phyloP scores from a whole-genome alignment of 2,329 filamentous ascomycete genomes.

The Ophiostoma pallidulum region DNA sequence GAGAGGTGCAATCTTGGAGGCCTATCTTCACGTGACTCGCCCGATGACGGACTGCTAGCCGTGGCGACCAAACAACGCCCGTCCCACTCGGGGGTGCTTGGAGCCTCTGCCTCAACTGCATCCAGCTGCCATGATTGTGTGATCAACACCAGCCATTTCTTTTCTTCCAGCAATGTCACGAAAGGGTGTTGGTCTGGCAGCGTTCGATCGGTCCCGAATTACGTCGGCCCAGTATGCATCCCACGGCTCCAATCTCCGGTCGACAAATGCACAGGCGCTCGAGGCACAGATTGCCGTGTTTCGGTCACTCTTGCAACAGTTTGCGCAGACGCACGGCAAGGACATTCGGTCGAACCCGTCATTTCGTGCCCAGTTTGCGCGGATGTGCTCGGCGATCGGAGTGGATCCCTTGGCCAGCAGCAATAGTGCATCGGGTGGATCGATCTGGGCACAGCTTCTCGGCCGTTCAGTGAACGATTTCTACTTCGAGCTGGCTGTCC shows the following conservation, averaged over 20 bases:
- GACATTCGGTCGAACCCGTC: constrained; percentile 92
- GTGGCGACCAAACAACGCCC: too few species aligned
- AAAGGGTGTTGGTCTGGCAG: constrained; percentile 81
- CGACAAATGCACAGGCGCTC: constrained; percentile 72
- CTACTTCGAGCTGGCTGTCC: constrained; percentile 95
- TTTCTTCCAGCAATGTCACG: constrained; percentile 44
- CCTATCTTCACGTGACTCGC: background rate
- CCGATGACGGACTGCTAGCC: too few species aligned
- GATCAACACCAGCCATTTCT: background rate
- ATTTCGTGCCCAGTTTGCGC: constrained; percentile 93
- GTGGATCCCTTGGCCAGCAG: constrained; percentile 83
- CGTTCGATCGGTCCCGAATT: constrained; percentile 77
- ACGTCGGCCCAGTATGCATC: constrained; percentile 83
- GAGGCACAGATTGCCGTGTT: constrained; percentile 93
- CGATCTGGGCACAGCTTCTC: constrained; percentile 86
- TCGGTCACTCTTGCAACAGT: constrained; percentile 88
- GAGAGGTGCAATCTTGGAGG: background rate
- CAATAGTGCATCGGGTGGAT: constrained; percentile 44
- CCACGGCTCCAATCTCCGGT: constrained; percentile 81
- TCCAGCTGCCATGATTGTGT: background rate
- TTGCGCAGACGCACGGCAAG: constrained; percentile 86
- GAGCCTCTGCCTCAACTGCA: too few species aligned
- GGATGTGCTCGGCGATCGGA: constrained; percentile 96
- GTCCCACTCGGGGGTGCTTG: too few species aligned
- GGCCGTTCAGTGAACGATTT: constrained; percentile 94